A percentile compares a stretch with the other conserved stretches of the same genome.
phyloP scores from a whole-genome alignment of 139 green algal species.

The Chlamydomonas incerta region DNA sequence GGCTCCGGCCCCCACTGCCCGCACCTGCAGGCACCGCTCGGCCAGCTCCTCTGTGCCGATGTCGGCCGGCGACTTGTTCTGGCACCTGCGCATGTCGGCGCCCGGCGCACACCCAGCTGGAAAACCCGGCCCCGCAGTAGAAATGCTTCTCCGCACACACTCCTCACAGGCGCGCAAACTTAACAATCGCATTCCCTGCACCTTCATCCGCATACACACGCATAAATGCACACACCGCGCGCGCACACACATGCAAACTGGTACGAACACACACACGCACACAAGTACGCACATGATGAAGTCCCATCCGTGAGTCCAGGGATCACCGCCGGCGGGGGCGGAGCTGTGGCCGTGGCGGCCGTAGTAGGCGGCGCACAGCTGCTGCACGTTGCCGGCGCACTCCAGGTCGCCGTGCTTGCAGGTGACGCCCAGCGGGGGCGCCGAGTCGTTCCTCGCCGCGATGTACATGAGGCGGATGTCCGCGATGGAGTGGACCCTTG shows the following conservation, averaged over 20 bases:
- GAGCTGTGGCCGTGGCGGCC: neutral
- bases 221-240: too few relatives aligned
- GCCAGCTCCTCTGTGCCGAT: neutral
- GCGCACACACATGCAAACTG: too few relatives aligned
- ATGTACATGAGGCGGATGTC: conserved; percentile 3
- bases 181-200: too few relatives aligned
- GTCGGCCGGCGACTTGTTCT: neutral
- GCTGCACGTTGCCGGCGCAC: conserved; percentile 19
- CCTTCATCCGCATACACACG: too few relatives aligned
- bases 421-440: neutral
- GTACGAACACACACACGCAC: too few relatives aligned
- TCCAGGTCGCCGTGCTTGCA: conserved; percentile 7
- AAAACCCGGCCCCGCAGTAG: too few relatives aligned
- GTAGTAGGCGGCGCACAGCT: neutral
- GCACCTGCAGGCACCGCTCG: neutral
- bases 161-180: too few relatives aligned
- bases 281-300: neutral
- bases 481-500: neutral
- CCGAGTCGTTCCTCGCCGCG: neutral
- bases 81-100: neutral
- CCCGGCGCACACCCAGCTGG: too few relatives aligned
- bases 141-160: too few relatives aligned
- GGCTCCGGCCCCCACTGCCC: too few relatives aligned
- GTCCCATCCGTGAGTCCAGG: neutral
- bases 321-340: neutral